Evolutionary conservation across 805 yeast species (phyloP), one percentile per base, ranked within the genome.

Genomic region (Lipomyces yamanashiensis): DNA sequence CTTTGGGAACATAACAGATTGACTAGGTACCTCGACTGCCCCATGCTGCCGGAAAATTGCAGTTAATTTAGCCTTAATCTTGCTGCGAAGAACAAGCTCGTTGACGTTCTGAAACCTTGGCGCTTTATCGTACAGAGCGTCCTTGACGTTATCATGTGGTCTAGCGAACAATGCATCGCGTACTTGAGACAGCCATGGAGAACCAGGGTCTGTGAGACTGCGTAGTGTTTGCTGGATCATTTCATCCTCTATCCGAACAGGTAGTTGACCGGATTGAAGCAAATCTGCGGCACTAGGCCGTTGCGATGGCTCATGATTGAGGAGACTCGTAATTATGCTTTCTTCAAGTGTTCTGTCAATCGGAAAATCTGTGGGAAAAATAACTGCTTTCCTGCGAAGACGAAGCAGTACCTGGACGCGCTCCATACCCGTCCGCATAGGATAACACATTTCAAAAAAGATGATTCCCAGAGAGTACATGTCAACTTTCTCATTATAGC

Each of bases 381-480:
- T 83, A 13, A 91, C 81, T 0, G 81, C 73, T 0, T 84, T 75
- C 0, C 80, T 74, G 60, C 99, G 79, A 59, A 93, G 75, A 28
- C 82, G 79, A 64, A 85, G 83, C n/a, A 95, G 76, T 7, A 86
- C 89, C 53, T 82, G 81, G 10, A 88, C 91, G 58, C 99, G 81
- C 74, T 95, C 99, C 98, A 95, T 95, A 1, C 91, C 92, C 0
- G 99, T 95, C n/a, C 81, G 80, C 71, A 93, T 81, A 0, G 87
- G 81, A 73, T 87, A 91, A 36, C 91, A 84, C 99, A 95, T 95
- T 74, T 95, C 99, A 74, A 95, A 95, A 73, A 95, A 91, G 0
- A 95, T 95, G 41, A 95, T 85, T 2, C 99, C 99, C 47, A 95
- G 77, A 0, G 99, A 92, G 74, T 92, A 95, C 89, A 95, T 87